Percentiles rank a stretch among this genome's conserved stretches.
phyloP scores from a whole-genome alignment of 2,329 filamentous ascomycete genomes.

The Chaetomium sp. region DNA sequence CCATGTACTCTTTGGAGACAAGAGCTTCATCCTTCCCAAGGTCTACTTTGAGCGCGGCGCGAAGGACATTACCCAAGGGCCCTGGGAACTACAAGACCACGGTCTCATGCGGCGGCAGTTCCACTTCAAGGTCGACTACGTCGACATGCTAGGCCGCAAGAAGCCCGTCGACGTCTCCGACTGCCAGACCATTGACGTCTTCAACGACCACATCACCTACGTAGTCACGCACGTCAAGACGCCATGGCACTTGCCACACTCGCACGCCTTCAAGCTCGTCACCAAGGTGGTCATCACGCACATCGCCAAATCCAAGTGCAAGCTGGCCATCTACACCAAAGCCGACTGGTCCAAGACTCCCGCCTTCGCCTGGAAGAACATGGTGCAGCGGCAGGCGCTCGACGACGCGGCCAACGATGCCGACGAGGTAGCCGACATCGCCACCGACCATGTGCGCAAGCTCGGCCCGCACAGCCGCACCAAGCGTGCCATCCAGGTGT shows the following conservation, averaged over 20 bases:
- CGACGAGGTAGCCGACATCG: conserved; percentile 72
- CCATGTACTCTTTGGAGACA: conserved; percentile 95
- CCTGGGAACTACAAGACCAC: conserved; percentile 74
- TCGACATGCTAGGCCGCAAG: conserved; percentile 64
- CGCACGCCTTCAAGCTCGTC: conserved; percentile 75
- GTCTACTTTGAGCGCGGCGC: conserved; percentile 83
- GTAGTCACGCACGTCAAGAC: conserved; percentile 64
- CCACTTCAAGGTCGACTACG: conserved; percentile 71
- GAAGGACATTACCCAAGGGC: conserved; percentile 78
- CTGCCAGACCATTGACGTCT: conserved; percentile 82
- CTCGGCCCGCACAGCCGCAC: conserved; percentile 74
- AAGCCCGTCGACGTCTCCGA: conserved; percentile 70
- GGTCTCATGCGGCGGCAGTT: conserved; percentile 77
- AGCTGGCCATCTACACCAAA: conserved; percentile 82
- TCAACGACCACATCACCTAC: conserved; percentile 73
- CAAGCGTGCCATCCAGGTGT: conserved; percentile 76
- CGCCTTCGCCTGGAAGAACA: conserved; percentile 55
- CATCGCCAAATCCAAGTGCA: conserved; percentile 87
- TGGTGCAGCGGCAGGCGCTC: conserved; percentile 71
- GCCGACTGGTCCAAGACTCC: conserved; percentile 81
- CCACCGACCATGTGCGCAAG: conserved; percentile 75
- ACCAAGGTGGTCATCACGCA: conserved; percentile 95
- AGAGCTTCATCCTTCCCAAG: conserved; percentile 89
- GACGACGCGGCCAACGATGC: conserved; percentile 74
- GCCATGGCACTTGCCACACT: conserved; percentile 83